A percentile compares a stretch with the other conserved stretches of the same genome.
Conservation (phyloP, 345 rosid species). For the Rhizophora apiculata region DNA sequence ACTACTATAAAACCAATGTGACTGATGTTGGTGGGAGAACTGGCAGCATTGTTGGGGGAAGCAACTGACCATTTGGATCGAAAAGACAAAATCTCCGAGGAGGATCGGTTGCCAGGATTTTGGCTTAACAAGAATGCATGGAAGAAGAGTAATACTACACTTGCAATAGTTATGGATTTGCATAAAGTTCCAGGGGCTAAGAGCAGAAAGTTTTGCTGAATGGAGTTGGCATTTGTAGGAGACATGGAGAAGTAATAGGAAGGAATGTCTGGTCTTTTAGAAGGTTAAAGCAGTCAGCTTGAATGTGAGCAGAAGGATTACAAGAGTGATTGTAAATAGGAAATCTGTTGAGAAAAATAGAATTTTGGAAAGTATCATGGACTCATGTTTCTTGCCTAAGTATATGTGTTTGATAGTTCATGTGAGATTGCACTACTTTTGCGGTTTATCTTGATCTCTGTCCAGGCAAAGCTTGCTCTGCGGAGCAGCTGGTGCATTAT, state of each 20-base stretch:
- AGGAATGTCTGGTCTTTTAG: no score
- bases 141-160: slow-evolving; percentile 23
- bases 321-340: no score
- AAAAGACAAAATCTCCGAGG: neutral
- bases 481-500: neutral
- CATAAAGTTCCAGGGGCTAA: slow-evolving; percentile 14
- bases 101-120: neutral
- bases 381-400: neutral
- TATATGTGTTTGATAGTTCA: neutral
- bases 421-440: neutral
- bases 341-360: no score
- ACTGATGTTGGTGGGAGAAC: slow-evolving; percentile 37
- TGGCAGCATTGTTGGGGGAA: neutral
- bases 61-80: slow-evolving; percentile 5
- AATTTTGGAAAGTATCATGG: no score
- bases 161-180: slow-evolving; percentile 20
- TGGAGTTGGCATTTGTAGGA: neutral
- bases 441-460: neutral
- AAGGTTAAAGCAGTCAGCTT: no score
- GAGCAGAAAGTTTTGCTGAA: slow-evolving; percentile 11
- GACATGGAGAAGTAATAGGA: neutral
- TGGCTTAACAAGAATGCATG: slow-evolving; percentile 13
- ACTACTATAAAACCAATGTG: slow-evolving; percentile 50
- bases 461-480: no score
- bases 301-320: no score